Evolutionary conservation across 129 eudicot species (phyloP), one percentile per base, ranked within the genome.

Genomic region (Escallonia rubra): DNA sequence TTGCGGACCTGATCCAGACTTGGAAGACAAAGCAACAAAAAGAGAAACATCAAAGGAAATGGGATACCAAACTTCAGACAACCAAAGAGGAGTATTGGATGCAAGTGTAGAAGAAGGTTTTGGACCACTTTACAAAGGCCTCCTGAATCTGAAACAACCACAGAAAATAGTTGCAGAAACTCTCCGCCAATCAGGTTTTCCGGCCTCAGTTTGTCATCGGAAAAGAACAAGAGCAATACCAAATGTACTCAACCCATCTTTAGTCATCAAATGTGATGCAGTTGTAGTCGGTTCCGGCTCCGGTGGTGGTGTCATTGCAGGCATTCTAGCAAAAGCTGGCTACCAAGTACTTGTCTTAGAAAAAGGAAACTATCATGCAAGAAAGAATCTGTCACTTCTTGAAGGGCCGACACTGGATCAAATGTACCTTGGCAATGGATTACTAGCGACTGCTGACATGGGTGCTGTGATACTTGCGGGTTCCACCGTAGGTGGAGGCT

Each of bases 291-390:
- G 96, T 15, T 88, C 96, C 0, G 96, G 96, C 64, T 82, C 89
- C 3, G 96, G 96, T 7, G 96, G 96, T 7, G 96, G 96, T 2
- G 87, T 88, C 4, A 77, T 82, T 9, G 96, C 95, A 5, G 95
- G 95, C 5, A 78, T 86, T 49, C 71, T 90, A 38, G 95, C 95
- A 1, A 75, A 82, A 63, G 79, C 91, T 5, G 97, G 95, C 38
- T 80, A 86, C 73, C 80, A 78, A 68, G 97, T 90, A n/a, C 34
- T 90, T 15, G 97, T 90, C 2, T n/a, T 90, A 3, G 97, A 90
- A 40, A 90, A 86, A 68, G 95, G 97, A 42, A 80, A 63, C 60
- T 86, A 90, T 38, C 6, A 7, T 41, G 89, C 97, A 47, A 74
- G 91, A 61, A 66, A 15, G 49, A 79, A 78, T 41, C 88, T 84